Evolutionary conservation across 441 rosid species (phyloP), one percentile per base, ranked within the genome.

Genomic region (Kokia cookei): DNA sequence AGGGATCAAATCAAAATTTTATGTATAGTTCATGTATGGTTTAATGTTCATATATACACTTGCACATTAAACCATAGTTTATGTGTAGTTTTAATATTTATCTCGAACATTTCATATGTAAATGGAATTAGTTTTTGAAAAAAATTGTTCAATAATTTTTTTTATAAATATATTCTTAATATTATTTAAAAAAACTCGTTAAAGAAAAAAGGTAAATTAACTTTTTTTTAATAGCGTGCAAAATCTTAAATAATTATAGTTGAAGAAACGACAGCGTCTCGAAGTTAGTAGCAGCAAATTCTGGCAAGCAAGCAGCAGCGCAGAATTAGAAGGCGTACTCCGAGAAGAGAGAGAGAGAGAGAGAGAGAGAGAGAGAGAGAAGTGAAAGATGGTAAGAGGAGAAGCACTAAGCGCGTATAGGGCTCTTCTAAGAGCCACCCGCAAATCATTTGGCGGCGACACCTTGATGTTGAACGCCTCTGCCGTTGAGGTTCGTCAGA

Each of bases 371-470:
- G 37, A 12, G 7, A 58, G 15, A 11, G 35, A 58, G 27, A 54
- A 11, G 14, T 57, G 61, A 57, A 9, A 37, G 22, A 47, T 72
- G 84, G 75, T 66, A 73, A 73, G 88, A 73, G 84, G 86, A 67
- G 96, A 86, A 84, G 94, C 79, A 42, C 71, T 93, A 81, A 84
- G 84, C 58, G 96, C 93, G 2, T 95, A 91, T 83, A 83, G 98
- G 80, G 82, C 88, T 61, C 73, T 95, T 63, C 83, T 93, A 13
- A 84, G 91, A 60, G 97, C 95, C 15, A 89, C 96, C 0, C 78
- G 88, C 68, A 90, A 82, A 81, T 85, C 99, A 1, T 95, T 95
- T 74, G 83, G 89, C 22, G 98, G 93, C 11, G 97, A 95, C 84
- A 7, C 84, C 3, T 48, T 83, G 83, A 93, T 93, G 97, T 83